Evolutionary conservation across 441 rosid genomes (phyloP).

Genomic region (Brassica hybrid): DNA sequence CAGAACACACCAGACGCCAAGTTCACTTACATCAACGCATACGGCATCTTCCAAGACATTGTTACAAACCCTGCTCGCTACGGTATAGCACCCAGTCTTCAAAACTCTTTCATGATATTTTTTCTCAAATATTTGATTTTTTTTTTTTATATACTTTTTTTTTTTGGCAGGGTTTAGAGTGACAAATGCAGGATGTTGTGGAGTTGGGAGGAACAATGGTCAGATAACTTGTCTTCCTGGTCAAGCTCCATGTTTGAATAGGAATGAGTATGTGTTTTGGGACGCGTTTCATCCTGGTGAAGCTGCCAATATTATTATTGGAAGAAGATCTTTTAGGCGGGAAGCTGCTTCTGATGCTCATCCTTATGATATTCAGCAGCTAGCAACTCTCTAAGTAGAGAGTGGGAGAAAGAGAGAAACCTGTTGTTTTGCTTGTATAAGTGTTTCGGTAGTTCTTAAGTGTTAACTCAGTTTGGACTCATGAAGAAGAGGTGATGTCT

Average conservation of each 20-base stretch:
- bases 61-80: constrained; percentile 51
- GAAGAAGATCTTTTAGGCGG: constrained; percentile 70
- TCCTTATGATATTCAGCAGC: constrained; percentile 73
- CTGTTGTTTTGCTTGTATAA: constrained; percentile 26
- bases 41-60: constrained; percentile 75
- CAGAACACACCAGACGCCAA: constrained; percentile 57
- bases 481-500: constrained; percentile 11
- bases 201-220: constrained; percentile 93
- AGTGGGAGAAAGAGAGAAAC: not conserved
- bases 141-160: not conserved
- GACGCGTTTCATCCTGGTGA: constrained; percentile 84
- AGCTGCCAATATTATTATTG: constrained; percentile 67
- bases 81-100: constrained; percentile 40
- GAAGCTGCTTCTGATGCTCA: constrained; percentile 67
- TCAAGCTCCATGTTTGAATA: constrained; percentile 72
- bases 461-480: constrained; percentile 21
- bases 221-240: constrained; percentile 81
- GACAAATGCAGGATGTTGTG: constrained; percentile 93
- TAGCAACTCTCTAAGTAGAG: constrained; percentile 59
- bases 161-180: constrained; percentile 61
- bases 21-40: constrained; percentile 66
- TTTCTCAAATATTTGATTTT: not conserved
- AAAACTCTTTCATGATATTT: not conserved
- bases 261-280: no score
- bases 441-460: constrained; percentile 29